Evolutionary conservation across 495 filamentous ascomycete species (phyloP).

Genomic region (Bathelium albidoporum): DNA sequence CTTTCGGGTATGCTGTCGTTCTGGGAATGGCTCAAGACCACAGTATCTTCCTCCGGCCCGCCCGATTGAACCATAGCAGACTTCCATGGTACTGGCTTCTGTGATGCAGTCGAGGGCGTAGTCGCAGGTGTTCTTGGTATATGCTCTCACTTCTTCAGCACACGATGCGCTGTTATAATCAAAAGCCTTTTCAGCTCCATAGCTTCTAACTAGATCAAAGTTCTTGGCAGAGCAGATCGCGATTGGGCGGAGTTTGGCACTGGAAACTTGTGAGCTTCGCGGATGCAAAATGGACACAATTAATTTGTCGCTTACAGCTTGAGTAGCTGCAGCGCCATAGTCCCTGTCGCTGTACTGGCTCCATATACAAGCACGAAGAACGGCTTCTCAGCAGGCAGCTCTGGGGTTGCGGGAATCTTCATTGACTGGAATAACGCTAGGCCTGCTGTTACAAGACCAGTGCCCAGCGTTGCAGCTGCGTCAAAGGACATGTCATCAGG

Average conservation of each 20-base stretch:
- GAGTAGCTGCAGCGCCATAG: conserved; percentile 35
- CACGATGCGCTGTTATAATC: conserved; percentile 36
- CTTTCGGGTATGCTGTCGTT: background rate
- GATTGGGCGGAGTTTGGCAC: conserved; percentile 25
- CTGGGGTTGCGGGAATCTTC: conserved; percentile 22
- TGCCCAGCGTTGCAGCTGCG: conserved; percentile 42
- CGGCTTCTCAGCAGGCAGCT: conserved; percentile 17
- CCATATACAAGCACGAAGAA: conserved; percentile 37
- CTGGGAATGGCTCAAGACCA: background rate
- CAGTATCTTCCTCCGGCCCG: background rate
- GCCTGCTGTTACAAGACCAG: conserved; percentile 39
- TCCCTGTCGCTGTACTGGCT: conserved; percentile 37
- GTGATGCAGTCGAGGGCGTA: background rate
- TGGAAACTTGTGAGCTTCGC: conserved; percentile 39
- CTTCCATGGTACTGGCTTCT: background rate
- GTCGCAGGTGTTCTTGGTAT: background rate
- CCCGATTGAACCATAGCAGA: background rate
- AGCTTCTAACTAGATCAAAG: conserved; percentile 38
- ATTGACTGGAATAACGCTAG: conserved; percentile 34
- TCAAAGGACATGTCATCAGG: conserved; percentile 44
- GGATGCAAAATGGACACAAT: conserved; percentile 32
- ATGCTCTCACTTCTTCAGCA: background rate
- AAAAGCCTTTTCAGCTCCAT: conserved; percentile 43
- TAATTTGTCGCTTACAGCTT: conserved; percentile 43
- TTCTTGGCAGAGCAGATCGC: conserved; percentile 47